Conservation (phyloP, 1,284 basidiomycete genomes). For the Ustilago trichophora region DNA sequence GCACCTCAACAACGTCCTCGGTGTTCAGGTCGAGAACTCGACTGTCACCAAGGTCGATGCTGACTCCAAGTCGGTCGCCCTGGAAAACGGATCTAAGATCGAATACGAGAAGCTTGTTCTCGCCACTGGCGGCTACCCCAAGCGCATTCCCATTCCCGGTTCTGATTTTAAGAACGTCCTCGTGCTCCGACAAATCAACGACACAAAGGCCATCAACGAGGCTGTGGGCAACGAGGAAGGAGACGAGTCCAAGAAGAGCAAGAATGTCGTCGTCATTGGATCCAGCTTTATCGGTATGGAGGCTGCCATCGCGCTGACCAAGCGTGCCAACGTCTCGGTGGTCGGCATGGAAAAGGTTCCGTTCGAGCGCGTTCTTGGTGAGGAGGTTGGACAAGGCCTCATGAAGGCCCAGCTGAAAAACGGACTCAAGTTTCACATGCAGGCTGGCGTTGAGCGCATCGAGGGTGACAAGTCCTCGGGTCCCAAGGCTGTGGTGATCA, state of each 20-base stretch:
- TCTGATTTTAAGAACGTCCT: constrained; percentile 80
- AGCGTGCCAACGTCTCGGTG: constrained; percentile 77
- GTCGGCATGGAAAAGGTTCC: constrained; percentile 86
- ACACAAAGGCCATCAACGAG: constrained; percentile 79
- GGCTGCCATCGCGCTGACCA: constrained; percentile 78
- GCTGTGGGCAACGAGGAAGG: constrained; percentile 69
- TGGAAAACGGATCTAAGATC: constrained; percentile 62
- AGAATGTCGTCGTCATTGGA: constrained; percentile 84
- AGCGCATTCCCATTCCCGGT: constrained; percentile 80
- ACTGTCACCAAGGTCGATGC: constrained; percentile 51
- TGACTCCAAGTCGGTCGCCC: constrained; percentile 61
- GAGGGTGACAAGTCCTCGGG: constrained; percentile 67
- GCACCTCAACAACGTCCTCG: constrained; percentile 82
- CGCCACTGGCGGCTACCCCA: constrained; percentile 68
- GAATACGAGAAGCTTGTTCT: constrained; percentile 68
- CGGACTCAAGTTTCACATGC: constrained; percentile 82
- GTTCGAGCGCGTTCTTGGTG: constrained; percentile 82
- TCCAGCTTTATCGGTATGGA: constrained; percentile 96
- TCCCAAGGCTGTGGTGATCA: constrained; percentile 72
- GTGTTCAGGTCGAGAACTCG: constrained; percentile 77
- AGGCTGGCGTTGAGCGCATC: constrained; percentile 78
- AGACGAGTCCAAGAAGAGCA: constrained; percentile 65
- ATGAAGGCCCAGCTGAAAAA: constrained; percentile 75
- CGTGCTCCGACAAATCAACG: constrained; percentile 77
- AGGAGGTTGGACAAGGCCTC: constrained; percentile 80